Base-by-base conservation (phyloP, 2,329 filamentous ascomycete genomes). In the Diplocarpon rosae region DNA sequence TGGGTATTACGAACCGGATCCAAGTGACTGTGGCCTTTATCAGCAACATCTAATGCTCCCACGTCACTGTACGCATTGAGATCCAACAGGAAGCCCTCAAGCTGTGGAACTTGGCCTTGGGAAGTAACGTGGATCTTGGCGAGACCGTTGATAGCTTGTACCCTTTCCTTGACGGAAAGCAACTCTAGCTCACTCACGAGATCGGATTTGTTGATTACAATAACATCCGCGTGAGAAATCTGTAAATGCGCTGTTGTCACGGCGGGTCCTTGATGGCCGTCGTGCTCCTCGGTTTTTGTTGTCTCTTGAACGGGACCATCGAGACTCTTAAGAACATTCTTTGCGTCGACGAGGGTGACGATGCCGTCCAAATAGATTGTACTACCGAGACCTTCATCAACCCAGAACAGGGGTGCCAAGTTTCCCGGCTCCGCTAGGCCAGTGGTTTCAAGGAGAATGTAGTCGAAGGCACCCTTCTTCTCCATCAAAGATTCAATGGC, bases 311-410 rank as follows among this genome's bases (percentile, higher is more conserved):
- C 62, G 3, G 77, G 73, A 45, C 94, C 85, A 51, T 95, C 85
- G 2, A 98, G 72, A 56, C 79, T 85, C 51, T 74, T 79, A 3
- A 93, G 63, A 16, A 98, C 84, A 57, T 96, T 95, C 66, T 92
- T 93, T 28, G 89, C 90, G 62, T 98, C 92, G 15, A 98, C 86
- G 1, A 98, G 70, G 0, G 92, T 96, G 37, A 96, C 89, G 45
- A 98, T 95, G 1, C 92, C 92, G 60, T 98, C 92, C 0, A 98
- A 76, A 63, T 94, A 98, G 57, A 98, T 95, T 31, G 83, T 89
- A 63, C 89, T 95, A 7, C 88, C 90, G 2, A 98, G 74, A 0
- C 89, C 92, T 53, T 96, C 90, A 57, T 98, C 92, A 20, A 98
- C 82, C 92, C 92, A 98, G 67, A 98, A 98, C 12, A 96, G 68